Conservation (phyloP, 192 early-diverging fungal species). For the Linnemannia hyalina region DNA sequence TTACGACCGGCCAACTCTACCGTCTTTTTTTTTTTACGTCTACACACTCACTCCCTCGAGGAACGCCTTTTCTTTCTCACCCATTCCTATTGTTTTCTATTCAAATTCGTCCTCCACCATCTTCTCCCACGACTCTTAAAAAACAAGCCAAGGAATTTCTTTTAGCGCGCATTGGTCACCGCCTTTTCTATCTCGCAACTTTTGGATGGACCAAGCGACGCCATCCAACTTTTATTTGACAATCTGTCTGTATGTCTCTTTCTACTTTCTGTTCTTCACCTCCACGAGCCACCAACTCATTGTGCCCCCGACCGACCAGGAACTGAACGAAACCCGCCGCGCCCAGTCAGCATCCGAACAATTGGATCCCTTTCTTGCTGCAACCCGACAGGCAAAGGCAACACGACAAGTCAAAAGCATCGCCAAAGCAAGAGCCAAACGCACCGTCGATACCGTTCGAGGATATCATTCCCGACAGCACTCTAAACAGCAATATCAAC, state of each 20-base stretch:
- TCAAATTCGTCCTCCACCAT: background rate
- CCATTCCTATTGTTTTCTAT: background rate
- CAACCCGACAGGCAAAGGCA: constrained; percentile 42
- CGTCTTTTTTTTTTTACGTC: background rate
- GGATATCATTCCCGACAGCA: constrained; percentile 19
- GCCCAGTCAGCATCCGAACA: constrained; percentile 46
- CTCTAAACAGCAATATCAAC: constrained; percentile 16
- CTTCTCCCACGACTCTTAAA: background rate
- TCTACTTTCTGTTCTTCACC: constrained; percentile 57
- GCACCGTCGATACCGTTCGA: constrained; percentile 29
- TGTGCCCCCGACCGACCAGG: constrained; percentile 26
- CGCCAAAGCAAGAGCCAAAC: constrained; percentile 42
- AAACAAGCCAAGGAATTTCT: background rate
- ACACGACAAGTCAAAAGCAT: constrained; percentile 27
- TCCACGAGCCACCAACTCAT: constrained; percentile 10
- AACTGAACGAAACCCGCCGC: constrained; percentile 34
- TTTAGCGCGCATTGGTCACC: background rate
- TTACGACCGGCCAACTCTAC: background rate
- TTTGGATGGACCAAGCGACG: constrained; percentile 51
- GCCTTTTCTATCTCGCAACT: background rate
- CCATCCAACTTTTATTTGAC: constrained; percentile 56
- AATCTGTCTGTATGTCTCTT: constrained; percentile 56
- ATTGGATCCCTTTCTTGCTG: constrained; percentile 48
- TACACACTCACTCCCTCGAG: background rate
- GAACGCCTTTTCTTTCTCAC: background rate